Evolutionary conservation across 352 stramenopile species (phyloP).

Genomic region (Phytophthora citricola): DNA sequence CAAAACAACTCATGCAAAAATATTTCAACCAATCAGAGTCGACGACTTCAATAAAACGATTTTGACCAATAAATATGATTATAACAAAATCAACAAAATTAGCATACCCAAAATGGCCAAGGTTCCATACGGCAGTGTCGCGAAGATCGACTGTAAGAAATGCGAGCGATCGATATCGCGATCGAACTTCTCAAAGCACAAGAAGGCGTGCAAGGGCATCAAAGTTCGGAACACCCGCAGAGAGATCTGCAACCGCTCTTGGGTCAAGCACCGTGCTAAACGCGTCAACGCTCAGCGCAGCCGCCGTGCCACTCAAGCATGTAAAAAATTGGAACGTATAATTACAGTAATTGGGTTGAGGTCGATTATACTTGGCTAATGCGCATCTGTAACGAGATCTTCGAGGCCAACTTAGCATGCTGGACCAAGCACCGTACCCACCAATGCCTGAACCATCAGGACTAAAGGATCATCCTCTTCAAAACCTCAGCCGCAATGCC

Average conservation of each 20-base stretch:
- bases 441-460: background rate
- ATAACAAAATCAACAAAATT: background rate
- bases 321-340: conserved; percentile 1
- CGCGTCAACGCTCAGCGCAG: background rate
- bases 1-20: background rate
- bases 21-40: background rate
- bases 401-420: background rate
- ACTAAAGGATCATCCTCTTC: background rate
- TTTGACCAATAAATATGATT: background rate
- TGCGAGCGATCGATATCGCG: background rate
- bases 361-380: background rate
- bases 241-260: conserved; percentile 1
- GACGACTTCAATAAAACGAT: background rate
- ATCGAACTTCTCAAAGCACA: conserved; percentile 1
- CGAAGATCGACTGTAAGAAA: background rate
- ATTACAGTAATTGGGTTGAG: background rate
- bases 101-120: background rate
- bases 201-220: conserved; percentile 5
- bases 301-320: background rate
- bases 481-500: background rate
- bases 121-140: conserved; percentile 1
- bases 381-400: background rate
- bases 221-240: background rate
- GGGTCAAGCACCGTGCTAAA: conserved; percentile 3
- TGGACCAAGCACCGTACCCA: background rate